Conservation (phyloP, 768 basidiomycete species). For the Asterophora lycoperdoides region DNA sequence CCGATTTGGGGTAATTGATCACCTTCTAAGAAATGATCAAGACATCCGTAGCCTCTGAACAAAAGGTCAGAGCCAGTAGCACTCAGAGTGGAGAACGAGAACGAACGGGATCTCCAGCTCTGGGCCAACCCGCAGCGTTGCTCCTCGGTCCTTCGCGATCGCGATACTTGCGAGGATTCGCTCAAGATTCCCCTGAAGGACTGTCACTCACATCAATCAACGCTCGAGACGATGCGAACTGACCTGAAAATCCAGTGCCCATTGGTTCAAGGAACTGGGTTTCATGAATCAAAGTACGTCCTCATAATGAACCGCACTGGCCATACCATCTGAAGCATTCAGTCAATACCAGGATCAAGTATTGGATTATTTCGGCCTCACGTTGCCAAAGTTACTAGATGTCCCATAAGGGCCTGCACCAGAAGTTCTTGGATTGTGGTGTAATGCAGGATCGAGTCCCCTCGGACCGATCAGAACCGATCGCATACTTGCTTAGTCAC, state of each 20-base stretch:
- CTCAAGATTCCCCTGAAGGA: slow-evolving; percentile 79
- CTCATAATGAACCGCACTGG: not conserved
- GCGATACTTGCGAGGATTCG: slow-evolving; percentile 85
- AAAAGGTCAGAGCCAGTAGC: not conserved
- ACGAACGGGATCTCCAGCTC: slow-evolving; percentile 91
- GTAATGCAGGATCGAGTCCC: too few species aligned
- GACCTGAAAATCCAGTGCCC: slow-evolving; percentile 94
- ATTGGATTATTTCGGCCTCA: slow-evolving; percentile 31
- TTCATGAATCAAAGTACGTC: slow-evolving; percentile 1
- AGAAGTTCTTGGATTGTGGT: too few species aligned
- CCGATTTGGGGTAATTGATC: not conserved
- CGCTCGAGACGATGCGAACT: slow-evolving; percentile 11
- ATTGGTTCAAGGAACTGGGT: slow-evolving; percentile 88
- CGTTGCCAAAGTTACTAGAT: slow-evolving; percentile 87
- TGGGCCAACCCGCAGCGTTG: slow-evolving; percentile 90
- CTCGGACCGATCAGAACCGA: too few species aligned
- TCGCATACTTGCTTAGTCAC: too few species aligned
- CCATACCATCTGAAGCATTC: slow-evolving; percentile 14
- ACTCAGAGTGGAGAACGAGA: not conserved
- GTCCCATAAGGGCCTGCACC: slow-evolving; percentile 53
- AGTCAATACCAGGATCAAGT: not conserved
- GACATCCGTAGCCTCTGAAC: slow-evolving; percentile 91
- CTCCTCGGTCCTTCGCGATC: slow-evolving; percentile 85
- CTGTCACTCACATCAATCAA: not conserved
- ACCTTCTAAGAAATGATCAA: slow-evolving; percentile 98